These are phyloP conservation scores for Solanum sparsipilum DNA, from an alignment of 257 asterid species.

Conservation along the genomic window DNA sequence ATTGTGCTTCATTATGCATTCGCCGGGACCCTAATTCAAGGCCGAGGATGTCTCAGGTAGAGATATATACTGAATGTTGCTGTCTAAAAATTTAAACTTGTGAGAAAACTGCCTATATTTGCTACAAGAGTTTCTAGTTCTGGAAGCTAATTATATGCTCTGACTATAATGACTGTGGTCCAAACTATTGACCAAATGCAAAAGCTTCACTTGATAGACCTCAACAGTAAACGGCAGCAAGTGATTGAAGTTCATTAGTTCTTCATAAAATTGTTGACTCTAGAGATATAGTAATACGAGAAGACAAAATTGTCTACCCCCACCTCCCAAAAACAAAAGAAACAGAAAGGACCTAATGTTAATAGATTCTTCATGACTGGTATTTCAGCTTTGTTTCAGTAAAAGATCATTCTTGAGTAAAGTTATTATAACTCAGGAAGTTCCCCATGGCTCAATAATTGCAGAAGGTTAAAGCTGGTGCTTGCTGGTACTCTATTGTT, in stretches of 20 bases:
- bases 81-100: neutral
- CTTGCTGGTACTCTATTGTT: neutral
- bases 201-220: neutral
- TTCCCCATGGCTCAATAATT: neutral
- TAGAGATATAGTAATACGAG: neutral
- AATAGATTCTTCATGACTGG: neutral
- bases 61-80: neutral
- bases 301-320: neutral
- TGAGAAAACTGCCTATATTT: neutral
- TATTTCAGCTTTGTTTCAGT: neutral
- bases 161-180: neutral
- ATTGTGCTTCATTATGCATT: conserved; percentile 59
- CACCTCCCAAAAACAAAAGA: neutral
- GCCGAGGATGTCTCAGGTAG: conserved; percentile 91
- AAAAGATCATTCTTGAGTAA: neutral
- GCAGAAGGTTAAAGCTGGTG: neutral
- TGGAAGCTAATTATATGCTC: neutral
- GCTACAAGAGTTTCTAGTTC: neutral
- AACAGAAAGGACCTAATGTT: neutral
- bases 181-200: neutral
- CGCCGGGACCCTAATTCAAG: conserved; percentile 54
- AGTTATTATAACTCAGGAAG: neutral
- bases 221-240: neutral
- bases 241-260: neutral
- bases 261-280: neutral